Conservation (phyloP, 441 rosid species). For the Eutrema salsugineum region DNA sequence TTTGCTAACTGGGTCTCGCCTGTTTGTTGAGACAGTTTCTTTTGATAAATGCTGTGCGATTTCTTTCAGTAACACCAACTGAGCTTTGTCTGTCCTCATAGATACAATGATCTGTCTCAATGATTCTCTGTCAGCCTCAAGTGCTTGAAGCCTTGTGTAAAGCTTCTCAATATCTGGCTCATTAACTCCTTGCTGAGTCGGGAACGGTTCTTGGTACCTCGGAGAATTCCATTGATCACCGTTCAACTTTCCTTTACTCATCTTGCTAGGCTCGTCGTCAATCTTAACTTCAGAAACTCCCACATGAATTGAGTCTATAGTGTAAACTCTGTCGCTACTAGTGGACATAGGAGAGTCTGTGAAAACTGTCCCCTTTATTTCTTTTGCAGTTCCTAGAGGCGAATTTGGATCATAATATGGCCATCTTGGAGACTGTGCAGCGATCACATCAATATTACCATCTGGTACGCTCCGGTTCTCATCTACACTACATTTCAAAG, state of each 20-base stretch:
- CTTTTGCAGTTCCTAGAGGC: slow-evolving; percentile 43
- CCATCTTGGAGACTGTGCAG: slow-evolving; percentile 71
- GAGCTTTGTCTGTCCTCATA: slow-evolving; percentile 96
- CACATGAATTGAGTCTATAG: slow-evolving; percentile 69
- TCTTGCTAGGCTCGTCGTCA: slow-evolving; percentile 28
- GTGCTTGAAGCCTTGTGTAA: slow-evolving; percentile 87
- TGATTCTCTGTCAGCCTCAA: slow-evolving; percentile 96
- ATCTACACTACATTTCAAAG: slow-evolving; percentile 60
- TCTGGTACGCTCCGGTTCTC: slow-evolving; percentile 48
- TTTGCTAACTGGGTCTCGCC: slow-evolving; percentile 41
- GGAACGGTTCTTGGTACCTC: slow-evolving; percentile 33
- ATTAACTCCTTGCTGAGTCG: slow-evolving; percentile 39
- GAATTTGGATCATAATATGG: slow-evolving; percentile 49
- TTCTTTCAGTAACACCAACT: slow-evolving; percentile 81
- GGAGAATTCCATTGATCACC: slow-evolving; percentile 48
- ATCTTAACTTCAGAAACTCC: slow-evolving; percentile 48
- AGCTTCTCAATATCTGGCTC: slow-evolving; percentile 85
- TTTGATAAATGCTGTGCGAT: slow-evolving; percentile 84
- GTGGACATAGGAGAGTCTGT: slow-evolving; percentile 58
- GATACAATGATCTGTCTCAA: slow-evolving; percentile 89
- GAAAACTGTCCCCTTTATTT: slow-evolving; percentile 36
- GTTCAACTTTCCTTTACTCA: slow-evolving; percentile 21
- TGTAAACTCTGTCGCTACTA: slow-evolving; percentile 72
- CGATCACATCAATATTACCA: slow-evolving; percentile 54
- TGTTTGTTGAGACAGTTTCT: slow-evolving; percentile 52